Evolutionary conservation across 1,284 basidiomycete species (phyloP).

Genomic region (Singerocomus inundabilis): DNA sequence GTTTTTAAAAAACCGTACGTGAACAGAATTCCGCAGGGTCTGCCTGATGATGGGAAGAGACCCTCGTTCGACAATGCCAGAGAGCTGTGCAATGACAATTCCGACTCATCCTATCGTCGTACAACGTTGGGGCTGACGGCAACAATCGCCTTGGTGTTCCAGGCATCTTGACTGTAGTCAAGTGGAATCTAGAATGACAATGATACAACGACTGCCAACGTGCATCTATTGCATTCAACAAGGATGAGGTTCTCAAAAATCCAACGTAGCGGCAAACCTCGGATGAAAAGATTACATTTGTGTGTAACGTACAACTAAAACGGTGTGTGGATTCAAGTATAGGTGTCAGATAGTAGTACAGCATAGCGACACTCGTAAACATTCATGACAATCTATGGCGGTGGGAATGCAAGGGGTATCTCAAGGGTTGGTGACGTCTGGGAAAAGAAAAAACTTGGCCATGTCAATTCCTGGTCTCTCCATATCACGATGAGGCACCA

Average conservation of each 20-base stretch:
- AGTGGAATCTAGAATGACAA: too few relatives aligned
- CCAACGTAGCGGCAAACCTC: neutral
- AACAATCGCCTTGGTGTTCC: neutral
- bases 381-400: slow-evolving; percentile 1
- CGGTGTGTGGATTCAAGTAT: slow-evolving; percentile 5
- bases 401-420: slow-evolving; percentile 1
- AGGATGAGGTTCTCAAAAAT: neutral
- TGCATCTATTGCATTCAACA: neutral
- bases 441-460: slow-evolving; percentile 9
- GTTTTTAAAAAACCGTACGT: too few relatives aligned
- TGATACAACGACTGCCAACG: too few relatives aligned
- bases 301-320: slow-evolving; percentile 22
- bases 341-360: slow-evolving; percentile 3
- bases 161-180: neutral
- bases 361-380: neutral
- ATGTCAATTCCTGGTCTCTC: slow-evolving; percentile 4
- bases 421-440: slow-evolving; percentile 9
- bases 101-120: neutral
- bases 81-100: too few relatives aligned
- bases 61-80: too few relatives aligned
- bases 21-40: too few relatives aligned
- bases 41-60: too few relatives aligned
- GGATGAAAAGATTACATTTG: slow-evolving; percentile 11
- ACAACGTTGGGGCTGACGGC: neutral
- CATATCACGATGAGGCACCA: slow-evolving; percentile 4